phyloP scores from a whole-genome alignment of 805 yeast genomes.

The Candida germanica region DNA sequence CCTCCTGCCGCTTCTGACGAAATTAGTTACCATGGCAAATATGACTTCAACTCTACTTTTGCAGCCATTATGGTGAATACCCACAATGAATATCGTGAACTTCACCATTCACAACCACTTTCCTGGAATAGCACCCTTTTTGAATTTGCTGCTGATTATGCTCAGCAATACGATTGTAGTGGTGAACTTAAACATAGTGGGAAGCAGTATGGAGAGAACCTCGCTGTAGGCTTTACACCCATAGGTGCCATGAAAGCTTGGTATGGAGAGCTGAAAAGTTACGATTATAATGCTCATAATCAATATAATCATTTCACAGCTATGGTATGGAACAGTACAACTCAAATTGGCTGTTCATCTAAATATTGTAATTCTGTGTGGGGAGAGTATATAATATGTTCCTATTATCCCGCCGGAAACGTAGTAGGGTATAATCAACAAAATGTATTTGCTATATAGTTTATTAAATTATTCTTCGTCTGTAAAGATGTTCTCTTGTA shows the following conservation, averaged over 20 bases:
- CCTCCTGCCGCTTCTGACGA: too few relatives aligned
- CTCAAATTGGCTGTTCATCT: constrained; percentile 33
- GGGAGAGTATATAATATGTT: constrained; percentile 38
- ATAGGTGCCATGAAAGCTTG: constrained; percentile 37
- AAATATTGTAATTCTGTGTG: constrained; percentile 29
- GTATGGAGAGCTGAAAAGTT: constrained; percentile 35
- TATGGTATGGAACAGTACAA: constrained; percentile 34
- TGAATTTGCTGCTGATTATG: constrained; percentile 30
- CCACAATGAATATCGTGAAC: constrained; percentile 29
- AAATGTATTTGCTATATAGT: constrained; percentile 22
- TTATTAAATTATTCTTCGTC: constrained; percentile 4
- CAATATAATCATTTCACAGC: constrained; percentile 39
- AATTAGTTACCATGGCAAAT: too few relatives aligned
- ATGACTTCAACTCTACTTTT: constrained; percentile 4
- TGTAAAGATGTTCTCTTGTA: constrained; percentile 28
- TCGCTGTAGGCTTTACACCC: constrained; percentile 36
- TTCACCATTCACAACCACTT: constrained; percentile 28
- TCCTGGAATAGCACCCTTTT: constrained; percentile 30
- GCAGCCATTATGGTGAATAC: constrained; percentile 14
- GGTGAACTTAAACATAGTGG: constrained; percentile 34
- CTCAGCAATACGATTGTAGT: constrained; percentile 32
- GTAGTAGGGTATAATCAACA: constrained; percentile 20
- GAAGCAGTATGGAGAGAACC: constrained; percentile 37
- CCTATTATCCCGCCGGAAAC: constrained; percentile 33
- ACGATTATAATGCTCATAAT: constrained; percentile 24